Evolutionary conservation across 1,284 basidiomycete genomes (phyloP).

Genomic region (Moniliella sp.): DNA sequence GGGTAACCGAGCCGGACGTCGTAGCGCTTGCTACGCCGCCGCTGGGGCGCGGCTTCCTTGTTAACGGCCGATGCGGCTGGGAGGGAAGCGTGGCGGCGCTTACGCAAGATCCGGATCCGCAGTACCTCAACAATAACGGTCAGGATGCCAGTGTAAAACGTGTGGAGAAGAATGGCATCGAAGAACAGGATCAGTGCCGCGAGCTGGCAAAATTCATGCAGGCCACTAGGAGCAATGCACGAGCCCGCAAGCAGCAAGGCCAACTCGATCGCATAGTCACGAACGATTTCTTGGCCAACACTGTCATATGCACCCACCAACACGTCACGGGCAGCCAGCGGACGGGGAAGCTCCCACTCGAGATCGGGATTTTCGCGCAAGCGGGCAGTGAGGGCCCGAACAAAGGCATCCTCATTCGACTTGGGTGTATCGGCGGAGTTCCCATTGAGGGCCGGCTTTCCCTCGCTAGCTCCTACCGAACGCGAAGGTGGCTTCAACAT

Average conservation of each 20-base stretch:
- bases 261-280: slow-evolving; percentile 81
- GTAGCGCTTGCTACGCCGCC: no score
- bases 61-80: no score
- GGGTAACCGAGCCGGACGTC: no score
- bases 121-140: slow-evolving; percentile 76
- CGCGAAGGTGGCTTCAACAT: no score
- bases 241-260: slow-evolving; percentile 70
- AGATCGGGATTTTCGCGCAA: slow-evolving; percentile 29
- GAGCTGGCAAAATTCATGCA: slow-evolving; percentile 82
- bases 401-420: slow-evolving; percentile 25
- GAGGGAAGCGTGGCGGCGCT: no score
- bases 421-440: no score
- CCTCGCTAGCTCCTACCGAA: no score
- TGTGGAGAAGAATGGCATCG: slow-evolving; percentile 71
- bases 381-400: slow-evolving; percentile 32
- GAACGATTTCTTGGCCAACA: slow-evolving; percentile 60
- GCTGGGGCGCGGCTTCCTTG: no score
- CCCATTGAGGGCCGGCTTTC: no score
- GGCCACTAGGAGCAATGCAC: slow-evolving; percentile 62
- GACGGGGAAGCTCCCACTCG: slow-evolving; percentile 38
- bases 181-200: slow-evolving; percentile 64
- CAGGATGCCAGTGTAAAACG: slow-evolving; percentile 69
- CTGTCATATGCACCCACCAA: slow-evolving; percentile 60
- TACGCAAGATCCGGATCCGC: slow-evolving; percentile 43
- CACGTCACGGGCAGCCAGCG: slow-evolving; percentile 53